Conservation (phyloP, 805 yeast genomes). For the Ogataea chonburiensis region DNA sequence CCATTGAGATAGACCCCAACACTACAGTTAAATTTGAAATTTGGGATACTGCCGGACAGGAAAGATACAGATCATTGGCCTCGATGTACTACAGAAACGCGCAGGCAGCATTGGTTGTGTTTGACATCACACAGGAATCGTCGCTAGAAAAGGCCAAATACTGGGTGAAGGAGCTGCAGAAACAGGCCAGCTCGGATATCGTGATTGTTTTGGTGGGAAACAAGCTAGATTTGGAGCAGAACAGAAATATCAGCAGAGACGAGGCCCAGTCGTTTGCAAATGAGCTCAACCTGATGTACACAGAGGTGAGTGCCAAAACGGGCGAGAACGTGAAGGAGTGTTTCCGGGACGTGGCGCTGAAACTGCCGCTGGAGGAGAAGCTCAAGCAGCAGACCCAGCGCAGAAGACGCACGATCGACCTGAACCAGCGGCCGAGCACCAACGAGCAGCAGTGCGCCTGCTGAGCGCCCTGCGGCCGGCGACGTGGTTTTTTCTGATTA, state of each 20-base stretch:
- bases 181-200: conserved; percentile 72
- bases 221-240: conserved; percentile 57
- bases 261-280: conserved; percentile 55
- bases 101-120: conserved; percentile 76
- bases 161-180: conserved; percentile 78
- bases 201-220: conserved; percentile 86
- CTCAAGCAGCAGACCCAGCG: conserved; percentile 22
- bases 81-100: conserved; percentile 85
- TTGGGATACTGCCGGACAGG: conserved; percentile 90
- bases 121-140: conserved; percentile 66
- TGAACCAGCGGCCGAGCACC: conserved; percentile 32
- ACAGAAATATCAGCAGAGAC: conserved; percentile 44
- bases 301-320: conserved; percentile 59
- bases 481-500: neutral
- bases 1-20: conserved; percentile 51
- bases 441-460: conserved; percentile 36
- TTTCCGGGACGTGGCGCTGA: conserved; percentile 50
- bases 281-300: conserved; percentile 49
- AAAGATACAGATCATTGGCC: conserved; percentile 71
- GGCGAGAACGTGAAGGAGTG: conserved; percentile 49
- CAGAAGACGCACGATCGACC: conserved; percentile 30
- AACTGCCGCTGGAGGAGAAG: conserved; percentile 37
- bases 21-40: conserved; percentile 70
- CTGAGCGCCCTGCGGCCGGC: conserved; percentile 3
- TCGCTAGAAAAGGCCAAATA: conserved; percentile 70